Evolutionary conservation across 306 rosid species (phyloP).

Genomic region (Albizia julibrissin): DNA sequence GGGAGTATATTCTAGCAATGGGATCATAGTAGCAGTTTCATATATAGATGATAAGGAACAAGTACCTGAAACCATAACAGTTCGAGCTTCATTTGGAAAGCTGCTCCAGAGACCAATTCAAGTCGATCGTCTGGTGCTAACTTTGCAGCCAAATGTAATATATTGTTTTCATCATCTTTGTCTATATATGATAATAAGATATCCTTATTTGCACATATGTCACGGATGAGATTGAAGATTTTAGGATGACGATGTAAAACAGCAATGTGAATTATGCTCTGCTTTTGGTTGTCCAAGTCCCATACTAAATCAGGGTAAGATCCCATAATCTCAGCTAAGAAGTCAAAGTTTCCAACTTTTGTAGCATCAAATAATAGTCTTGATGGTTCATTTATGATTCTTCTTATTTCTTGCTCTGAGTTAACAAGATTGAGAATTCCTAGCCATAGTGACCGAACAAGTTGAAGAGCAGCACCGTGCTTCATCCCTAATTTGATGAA

Average conservation of each 20-base stretch:
- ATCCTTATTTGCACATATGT: no score
- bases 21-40: no score
- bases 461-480: background rate
- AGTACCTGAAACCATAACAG: constrained; percentile 42
- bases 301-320: constrained; percentile 21
- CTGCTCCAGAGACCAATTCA: constrained; percentile 42
- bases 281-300: background rate
- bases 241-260: constrained; percentile 39
- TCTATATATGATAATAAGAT: no score
- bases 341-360: constrained; percentile 43
- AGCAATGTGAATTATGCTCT: constrained; percentile 37
- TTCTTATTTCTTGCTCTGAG: background rate
- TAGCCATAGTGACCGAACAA: background rate
- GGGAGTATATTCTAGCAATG: no score
- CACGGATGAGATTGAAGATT: no score
- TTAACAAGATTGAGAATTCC: background rate
- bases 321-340: constrained; percentile 34
- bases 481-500: background rate
- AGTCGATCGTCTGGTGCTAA: constrained; percentile 35
- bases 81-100: constrained; percentile 43
- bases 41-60: background rate
- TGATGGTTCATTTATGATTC: constrained; percentile 7
- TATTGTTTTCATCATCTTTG: no score
- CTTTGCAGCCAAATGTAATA: no score
- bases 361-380: constrained; percentile 32